Evolutionary conservation across 129 eudicot genomes (phyloP).

Genomic region (Escallonia rubra): DNA sequence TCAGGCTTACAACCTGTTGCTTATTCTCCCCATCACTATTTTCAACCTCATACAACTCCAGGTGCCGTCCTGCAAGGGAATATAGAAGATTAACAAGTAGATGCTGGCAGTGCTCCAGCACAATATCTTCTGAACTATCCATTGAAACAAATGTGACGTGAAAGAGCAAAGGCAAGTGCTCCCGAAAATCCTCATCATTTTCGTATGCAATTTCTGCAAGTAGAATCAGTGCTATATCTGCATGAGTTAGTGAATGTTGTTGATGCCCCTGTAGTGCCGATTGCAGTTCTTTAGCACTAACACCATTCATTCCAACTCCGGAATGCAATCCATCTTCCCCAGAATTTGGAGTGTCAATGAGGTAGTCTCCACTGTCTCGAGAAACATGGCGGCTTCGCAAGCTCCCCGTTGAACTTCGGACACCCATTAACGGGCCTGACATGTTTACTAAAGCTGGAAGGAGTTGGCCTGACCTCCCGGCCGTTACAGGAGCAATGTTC

Average conservation of each 20-base stretch:
- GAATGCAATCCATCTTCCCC: conserved; percentile 85
- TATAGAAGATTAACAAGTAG: conserved; percentile 88
- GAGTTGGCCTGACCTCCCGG: conserved; percentile 96
- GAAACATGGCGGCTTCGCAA: conserved; percentile 95
- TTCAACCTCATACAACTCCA: conserved; percentile 94
- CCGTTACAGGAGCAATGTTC: conserved; percentile 75
- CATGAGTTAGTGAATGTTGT: conserved; percentile 87
- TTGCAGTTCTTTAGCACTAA: conserved; percentile 93
- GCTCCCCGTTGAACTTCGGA: conserved; percentile 95
- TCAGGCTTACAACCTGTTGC: conserved; percentile 94
- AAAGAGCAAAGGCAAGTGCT: conserved; percentile 87
- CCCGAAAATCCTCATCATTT: conserved; percentile 93
- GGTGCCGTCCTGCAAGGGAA: conserved; percentile 97
- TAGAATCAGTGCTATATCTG: conserved; percentile 87
- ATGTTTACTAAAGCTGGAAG: conserved; percentile 87
- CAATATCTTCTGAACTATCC: conserved; percentile 98
- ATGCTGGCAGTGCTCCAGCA: conserved; percentile 95
- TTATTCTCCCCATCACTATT: conserved; percentile 93
- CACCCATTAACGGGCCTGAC: conserved; percentile 98
- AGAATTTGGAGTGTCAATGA: conserved; percentile 94
- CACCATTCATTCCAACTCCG: conserved; percentile 61
- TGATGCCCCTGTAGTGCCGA: conserved; percentile 99
- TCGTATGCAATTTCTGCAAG: conserved; percentile 97
- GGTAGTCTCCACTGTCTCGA: conserved; percentile 94
- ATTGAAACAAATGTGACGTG: conserved; percentile 96